Evolutionary conservation across 2,329 filamentous ascomycete genomes (phyloP), one percentile per base, ranked within the genome.

Genomic region (Ascochyta koolunga): DNA sequence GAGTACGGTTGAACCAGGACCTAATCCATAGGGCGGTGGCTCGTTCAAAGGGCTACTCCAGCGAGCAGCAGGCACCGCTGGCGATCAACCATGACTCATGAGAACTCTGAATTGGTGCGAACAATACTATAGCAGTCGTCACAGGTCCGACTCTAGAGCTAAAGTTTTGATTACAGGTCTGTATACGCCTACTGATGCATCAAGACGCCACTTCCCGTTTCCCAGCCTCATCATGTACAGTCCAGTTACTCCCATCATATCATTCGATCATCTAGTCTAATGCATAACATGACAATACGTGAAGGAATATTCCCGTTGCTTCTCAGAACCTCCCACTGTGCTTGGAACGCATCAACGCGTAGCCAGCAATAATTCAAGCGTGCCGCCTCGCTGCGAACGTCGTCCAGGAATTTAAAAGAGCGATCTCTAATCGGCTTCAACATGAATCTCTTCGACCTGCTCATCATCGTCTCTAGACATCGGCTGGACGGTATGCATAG

Each of bases 361-460:
- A 19, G 21, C 25, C 25, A 47, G 37, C n/a, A 18, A 53, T 18
- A 16, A 13, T 10, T 13, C 19, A 6, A 40, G 25, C 6, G 24
- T 38, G 15, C 31, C 13, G n/a, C n/a, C 9, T 9, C 24, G 5
- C 31, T 10, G 31, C 24, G 10, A 37, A 37, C 10, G 13, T 31
- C 46, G 7, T 46, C n/a, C 27, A 43, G 27, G 8, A 42, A 7
- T 6, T 5, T 11, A 16, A 25, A 18, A 18, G 24, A 25, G 24
- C 37, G 18, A 19, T 25, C 7, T 22, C 37, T 46, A 52, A 36
- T 44, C 39, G 18, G 33, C 33, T 6, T 15, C 38, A n/a, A 56
- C 31, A 11, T 39, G 35, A 9, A 67, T 65, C 33, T 70, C 67
- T 22, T 61, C 59, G 15, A 69, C 64, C 22, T 67, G 58, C 0